Percentiles rank a stretch among this genome's conserved stretches.
phyloP scores from a whole-genome alignment of 2,329 filamentous ascomycete species.

The Dothideomycetidae sp. region DNA sequence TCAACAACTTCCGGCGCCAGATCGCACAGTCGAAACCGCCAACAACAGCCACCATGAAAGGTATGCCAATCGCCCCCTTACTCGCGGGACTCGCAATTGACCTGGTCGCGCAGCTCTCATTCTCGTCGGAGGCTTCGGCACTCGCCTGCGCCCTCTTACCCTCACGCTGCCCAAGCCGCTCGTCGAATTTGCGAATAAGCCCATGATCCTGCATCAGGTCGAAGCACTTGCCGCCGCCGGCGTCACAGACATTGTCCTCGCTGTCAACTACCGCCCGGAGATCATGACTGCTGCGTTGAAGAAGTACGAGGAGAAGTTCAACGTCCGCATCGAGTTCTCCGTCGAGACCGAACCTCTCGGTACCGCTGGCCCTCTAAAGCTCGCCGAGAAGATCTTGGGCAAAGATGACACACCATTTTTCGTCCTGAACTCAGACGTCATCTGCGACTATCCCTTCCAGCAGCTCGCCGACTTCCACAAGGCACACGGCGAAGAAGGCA shows the following conservation, averaged over 20 bases:
- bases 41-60: neutral
- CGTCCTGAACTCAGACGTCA: slow-evolving; percentile 95
- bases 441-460: slow-evolving; percentile 93
- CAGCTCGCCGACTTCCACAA: slow-evolving; percentile 86
- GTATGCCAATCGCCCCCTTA: neutral
- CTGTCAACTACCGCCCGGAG: slow-evolving; percentile 97
- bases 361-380: slow-evolving; percentile 87
- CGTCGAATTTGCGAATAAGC: slow-evolving; percentile 96
- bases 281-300: slow-evolving; percentile 89
- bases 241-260: slow-evolving; percentile 93
- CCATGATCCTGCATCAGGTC: slow-evolving; percentile 98
- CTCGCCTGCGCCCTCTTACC: slow-evolving; percentile 89
- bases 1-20: neutral
- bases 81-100: slow-evolving; percentile 10
- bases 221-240: slow-evolving; percentile 85
- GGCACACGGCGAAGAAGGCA: slow-evolving; percentile 84
- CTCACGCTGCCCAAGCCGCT: slow-evolving; percentile 93
- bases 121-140: slow-evolving; percentile 98
- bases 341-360: slow-evolving; percentile 92
- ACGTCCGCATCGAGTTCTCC: slow-evolving; percentile 92
- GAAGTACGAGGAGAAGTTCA: slow-evolving; percentile 88
- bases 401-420: slow-evolving; percentile 96
- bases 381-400: slow-evolving; percentile 78
- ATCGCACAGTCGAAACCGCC: no score
- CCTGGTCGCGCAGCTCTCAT: slow-evolving; percentile 61